A percentile compares a stretch with the other conserved stretches of the same genome.
These are phyloP conservation scores for Lolium multiflorum DNA, from an alignment of 176 grass and related monocot species.

Conservation along the genomic window DNA sequence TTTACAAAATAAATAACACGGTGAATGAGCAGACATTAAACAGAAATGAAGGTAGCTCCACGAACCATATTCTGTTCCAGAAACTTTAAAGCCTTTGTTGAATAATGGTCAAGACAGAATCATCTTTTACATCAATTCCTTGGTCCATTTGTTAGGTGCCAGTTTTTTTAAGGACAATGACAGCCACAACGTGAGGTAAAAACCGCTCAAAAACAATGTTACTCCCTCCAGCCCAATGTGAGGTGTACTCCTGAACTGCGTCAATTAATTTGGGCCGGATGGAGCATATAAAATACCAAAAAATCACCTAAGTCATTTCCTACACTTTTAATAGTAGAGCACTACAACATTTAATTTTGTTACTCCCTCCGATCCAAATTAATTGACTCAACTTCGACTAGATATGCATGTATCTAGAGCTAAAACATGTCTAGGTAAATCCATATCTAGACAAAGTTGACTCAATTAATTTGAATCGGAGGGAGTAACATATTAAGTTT, in stretches of 20 bases:
- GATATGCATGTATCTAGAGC: too few relatives aligned
- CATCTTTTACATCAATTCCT: constrained; percentile 29
- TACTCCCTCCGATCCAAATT: neutral
- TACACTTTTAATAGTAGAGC: neutral
- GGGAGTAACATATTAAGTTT: neutral
- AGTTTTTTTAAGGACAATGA: neutral
- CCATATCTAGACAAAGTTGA: too few relatives aligned
- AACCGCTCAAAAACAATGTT: constrained; percentile 9
- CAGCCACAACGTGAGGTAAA: constrained; percentile 29
- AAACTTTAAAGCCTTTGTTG: constrained; percentile 19
- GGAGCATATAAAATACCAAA: neutral
- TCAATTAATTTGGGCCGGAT: too few relatives aligned
- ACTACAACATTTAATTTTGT: neutral
- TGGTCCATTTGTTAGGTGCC: constrained; percentile 25
- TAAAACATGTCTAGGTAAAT: too few relatives aligned
- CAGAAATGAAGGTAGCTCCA: neutral
- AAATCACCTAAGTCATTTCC: constrained; percentile 19
- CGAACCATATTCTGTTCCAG: neutral
- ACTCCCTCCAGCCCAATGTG: neutral
- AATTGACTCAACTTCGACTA: too few relatives aligned
- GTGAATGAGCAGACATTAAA: neutral
- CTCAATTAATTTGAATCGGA: too few relatives aligned
- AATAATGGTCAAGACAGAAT: constrained; percentile 30
- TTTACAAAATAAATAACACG: neutral
- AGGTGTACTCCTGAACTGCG: too few relatives aligned